A percentile compares a stretch with the other conserved stretches of the same genome.
phyloP scores from a whole-genome alignment of 352 stramenopile species.

The Pythium rishiriense region DNA sequence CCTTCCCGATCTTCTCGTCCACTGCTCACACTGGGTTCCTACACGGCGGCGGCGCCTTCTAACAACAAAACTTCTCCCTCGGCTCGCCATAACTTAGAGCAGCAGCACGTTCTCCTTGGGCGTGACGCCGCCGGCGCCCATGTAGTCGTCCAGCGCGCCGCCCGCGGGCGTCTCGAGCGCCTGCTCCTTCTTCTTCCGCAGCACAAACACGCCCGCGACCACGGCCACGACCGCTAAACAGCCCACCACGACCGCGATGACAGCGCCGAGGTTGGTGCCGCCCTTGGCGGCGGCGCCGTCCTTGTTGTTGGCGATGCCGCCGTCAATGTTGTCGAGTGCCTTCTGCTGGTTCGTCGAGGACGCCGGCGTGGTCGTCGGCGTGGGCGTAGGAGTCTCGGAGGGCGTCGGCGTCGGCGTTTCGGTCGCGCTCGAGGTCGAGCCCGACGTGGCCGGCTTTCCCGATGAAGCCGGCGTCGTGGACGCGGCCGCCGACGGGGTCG shows the following conservation, averaged over 20 bases:
- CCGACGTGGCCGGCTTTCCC: constrained; percentile 16
- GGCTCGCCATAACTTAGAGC: constrained; percentile 68
- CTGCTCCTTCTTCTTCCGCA: constrained; percentile 64
- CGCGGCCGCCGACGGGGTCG: neutral
- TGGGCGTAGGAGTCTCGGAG: neutral
- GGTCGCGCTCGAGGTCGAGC: neutral
- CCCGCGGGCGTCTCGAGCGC: constrained; percentile 47
- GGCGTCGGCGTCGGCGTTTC: neutral
- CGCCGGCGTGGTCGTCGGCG: neutral
- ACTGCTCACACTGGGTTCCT: too few relatives aligned
- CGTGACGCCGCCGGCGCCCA: constrained; percentile 57
- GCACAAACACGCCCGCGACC: constrained; percentile 60
- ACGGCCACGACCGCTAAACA: constrained; percentile 74
- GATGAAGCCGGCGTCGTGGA: constrained; percentile 20
- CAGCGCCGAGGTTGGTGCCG: constrained; percentile 37
- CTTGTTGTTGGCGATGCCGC: constrained; percentile 25
- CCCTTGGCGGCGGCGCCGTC: neutral
- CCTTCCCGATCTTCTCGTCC: constrained; percentile 4
- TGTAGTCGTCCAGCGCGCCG: constrained; percentile 46
- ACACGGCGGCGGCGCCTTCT: constrained; percentile 9
- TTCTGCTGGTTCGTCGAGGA: constrained; percentile 33
- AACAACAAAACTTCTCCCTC: constrained; percentile 24
- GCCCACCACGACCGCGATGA: constrained; percentile 66
- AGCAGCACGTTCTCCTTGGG: constrained; percentile 83
- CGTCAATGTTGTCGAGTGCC: constrained; percentile 37